Base-by-base conservation (phyloP, 2,329 filamentous ascomycete genomes). In the Neofusicoccum sp. region DNA sequence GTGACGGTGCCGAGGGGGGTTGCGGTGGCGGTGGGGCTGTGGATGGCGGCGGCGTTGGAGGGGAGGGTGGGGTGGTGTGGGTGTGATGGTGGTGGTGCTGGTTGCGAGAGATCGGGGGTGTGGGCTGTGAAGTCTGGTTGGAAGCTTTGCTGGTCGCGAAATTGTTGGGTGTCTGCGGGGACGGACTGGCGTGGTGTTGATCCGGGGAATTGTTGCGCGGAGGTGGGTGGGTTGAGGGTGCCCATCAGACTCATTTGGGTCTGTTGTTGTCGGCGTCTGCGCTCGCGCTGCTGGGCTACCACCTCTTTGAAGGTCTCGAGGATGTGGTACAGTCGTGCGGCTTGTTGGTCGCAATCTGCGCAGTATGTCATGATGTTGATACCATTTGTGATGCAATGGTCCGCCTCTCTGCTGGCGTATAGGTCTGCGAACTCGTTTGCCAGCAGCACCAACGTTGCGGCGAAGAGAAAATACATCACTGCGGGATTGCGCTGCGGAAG, bases 381-480 rank as follows among this genome's bases (percentile, higher is more conserved):
- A 6, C 73, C 69, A 45, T 76, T 76, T 7, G 67, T 58, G 30
- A 77, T 76, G 64, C 70, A 74, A 2, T 70, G 67, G 41, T 75
- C 72, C 4, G 73, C 71, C 3, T 68, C 66, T 14, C 71, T 66
- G 24, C 73, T 70, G 11, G 64, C 61, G 56, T 75, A 74, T 0
- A 76, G 69, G 1, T 65, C 66, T 5, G 73, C 71, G 53, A 77
- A 77, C 33, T 77, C 74, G 61, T 76, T 77, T 11, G 75, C 68
- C 20, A 77, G 66, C 14, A 78, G 70, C 14, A 77, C 68, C 1
- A 78, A 67, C 1, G 75, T 70, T 6, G 75, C 75, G 7, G 75
- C 71, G 51, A 77, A 77, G 58, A 76, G 72, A 57, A 76, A 76
- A 60, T 78, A 77, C 24, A 76, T 76, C 14, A 76, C 72, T 8